A percentile compares a stretch with the other conserved stretches of the same genome.
phyloP scores from a whole-genome alignment of 768 basidiomycete species.

The Tylopilus balloui region DNA sequence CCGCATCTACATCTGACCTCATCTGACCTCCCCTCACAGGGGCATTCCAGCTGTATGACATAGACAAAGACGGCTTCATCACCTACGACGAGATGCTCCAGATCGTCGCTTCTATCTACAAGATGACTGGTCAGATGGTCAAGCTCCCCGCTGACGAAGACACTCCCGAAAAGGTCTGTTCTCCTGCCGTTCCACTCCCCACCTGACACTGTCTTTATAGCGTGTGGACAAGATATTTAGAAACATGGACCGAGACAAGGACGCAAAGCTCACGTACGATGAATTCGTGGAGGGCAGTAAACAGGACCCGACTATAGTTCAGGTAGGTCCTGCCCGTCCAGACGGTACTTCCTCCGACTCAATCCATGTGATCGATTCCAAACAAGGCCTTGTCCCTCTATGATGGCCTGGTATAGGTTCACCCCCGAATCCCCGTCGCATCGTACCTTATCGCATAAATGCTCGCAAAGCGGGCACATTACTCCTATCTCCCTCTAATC shows the following conservation, averaged over 20 bases:
- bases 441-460: slow-evolving; percentile 24
- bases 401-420: slow-evolving; percentile 79
- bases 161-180: slow-evolving; percentile 92
- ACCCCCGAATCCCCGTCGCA: not conserved
- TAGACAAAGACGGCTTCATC: slow-evolving; percentile 96
- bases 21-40: slow-evolving; percentile 47
- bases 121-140: slow-evolving; percentile 99
- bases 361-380: slow-evolving; percentile 18
- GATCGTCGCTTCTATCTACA: slow-evolving; percentile 97
- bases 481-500: slow-evolving; percentile 28
- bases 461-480: slow-evolving; percentile 18
- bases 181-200: slow-evolving; percentile 2
- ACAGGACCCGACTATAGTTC: slow-evolving; percentile 98
- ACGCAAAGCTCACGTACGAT: slow-evolving; percentile 88
- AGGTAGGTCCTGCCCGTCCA: slow-evolving; percentile 48
- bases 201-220: slow-evolving; percentile 39
- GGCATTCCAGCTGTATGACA: slow-evolving; percentile 99
- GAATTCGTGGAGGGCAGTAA: slow-evolving; percentile 99
- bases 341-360: slow-evolving; percentile 9
- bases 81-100: slow-evolving; percentile 99
- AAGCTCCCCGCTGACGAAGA: slow-evolving; percentile 97
- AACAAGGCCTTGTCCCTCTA: slow-evolving; percentile 86
- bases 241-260: slow-evolving; percentile 95
- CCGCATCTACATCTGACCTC: slow-evolving; percentile 11
- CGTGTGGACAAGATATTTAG: slow-evolving; percentile 98